These are phyloP conservation scores for Exsudoporus frostii DNA, from an alignment of 768 basidiomycete genomes.

Conservation along the genomic window DNA sequence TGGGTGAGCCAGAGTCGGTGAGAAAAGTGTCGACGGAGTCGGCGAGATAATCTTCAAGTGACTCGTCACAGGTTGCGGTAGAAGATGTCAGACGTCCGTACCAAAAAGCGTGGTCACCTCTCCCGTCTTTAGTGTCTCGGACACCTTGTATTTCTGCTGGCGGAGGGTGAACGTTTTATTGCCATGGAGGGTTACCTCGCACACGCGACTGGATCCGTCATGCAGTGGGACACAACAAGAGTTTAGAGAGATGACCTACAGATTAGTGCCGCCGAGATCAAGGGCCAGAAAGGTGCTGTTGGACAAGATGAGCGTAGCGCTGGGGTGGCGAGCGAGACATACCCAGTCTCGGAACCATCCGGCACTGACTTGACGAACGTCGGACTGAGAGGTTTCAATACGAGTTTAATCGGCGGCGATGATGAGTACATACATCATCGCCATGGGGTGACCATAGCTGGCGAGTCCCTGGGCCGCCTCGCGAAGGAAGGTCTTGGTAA, in stretches of 20 bases:
- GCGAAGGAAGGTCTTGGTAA: conserved; percentile 75
- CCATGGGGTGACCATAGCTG: conserved; percentile 76
- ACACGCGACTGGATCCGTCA: conserved; percentile 70
- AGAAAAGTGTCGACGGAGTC: conserved; percentile 95
- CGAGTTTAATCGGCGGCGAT: not conserved
- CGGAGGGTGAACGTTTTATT: conserved; percentile 84
- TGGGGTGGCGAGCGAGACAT: conserved; percentile 22
- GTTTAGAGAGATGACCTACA: conserved; percentile 51
- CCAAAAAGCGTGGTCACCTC: conserved; percentile 87
- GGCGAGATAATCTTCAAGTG: conserved; percentile 84
- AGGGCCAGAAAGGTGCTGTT: conserved; percentile 90
- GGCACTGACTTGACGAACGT: conserved; percentile 96
- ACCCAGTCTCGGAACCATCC: conserved; percentile 93
- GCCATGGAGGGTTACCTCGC: conserved; percentile 89
- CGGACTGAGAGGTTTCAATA: conserved; percentile 49
- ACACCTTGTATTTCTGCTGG: conserved; percentile 97
- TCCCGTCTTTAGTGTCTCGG: conserved; percentile 89
- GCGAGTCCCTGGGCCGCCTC: conserved; percentile 76
- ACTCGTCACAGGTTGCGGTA: conserved; percentile 9
- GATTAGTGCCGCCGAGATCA: conserved; percentile 96
- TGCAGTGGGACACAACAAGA: not conserved
- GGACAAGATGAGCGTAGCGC: conserved; percentile 7
- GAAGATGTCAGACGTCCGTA: conserved; percentile 30
- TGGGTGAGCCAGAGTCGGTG: conserved; percentile 45
- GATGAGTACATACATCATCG: conserved; percentile 74